Percentiles rank a stretch among this genome's conserved stretches.
phyloP scores from a whole-genome alignment of 495 filamentous ascomycete species.

The Recurvomyces mirabilis region DNA sequence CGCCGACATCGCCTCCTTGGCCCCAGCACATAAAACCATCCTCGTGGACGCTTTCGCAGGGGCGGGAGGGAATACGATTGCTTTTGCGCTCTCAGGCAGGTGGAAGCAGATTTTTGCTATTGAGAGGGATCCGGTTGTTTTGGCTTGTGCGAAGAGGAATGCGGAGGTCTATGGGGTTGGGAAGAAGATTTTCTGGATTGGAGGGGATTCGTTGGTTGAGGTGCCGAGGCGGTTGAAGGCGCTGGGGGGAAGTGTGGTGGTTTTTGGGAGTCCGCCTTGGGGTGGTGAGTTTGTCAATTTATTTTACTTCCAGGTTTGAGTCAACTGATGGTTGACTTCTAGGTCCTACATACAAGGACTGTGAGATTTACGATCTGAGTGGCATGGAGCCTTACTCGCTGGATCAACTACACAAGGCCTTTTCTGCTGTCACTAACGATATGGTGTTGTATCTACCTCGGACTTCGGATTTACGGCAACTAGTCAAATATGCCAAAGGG shows the following conservation, averaged over 20 bases:
- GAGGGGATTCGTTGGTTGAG: slow-evolving; percentile 68
- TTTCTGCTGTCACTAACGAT: slow-evolving; percentile 39
- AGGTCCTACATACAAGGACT: slow-evolving; percentile 68
- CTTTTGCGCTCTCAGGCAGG: slow-evolving; percentile 65
- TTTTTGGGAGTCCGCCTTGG: slow-evolving; percentile 94
- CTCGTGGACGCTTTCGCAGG: slow-evolving; percentile 84
- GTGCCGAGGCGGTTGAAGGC: slow-evolving; percentile 28
- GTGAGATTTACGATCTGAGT: slow-evolving; percentile 70
- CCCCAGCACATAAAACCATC: slow-evolving; percentile 42
- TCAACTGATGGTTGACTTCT: neutral
- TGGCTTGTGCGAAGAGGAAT: slow-evolving; percentile 87
- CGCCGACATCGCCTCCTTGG: slow-evolving; percentile 48
- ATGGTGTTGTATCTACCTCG: slow-evolving; percentile 77
- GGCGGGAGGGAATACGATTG: slow-evolving; percentile 89
- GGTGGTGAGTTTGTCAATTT: slow-evolving; percentile 47
- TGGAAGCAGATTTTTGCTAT: slow-evolving; percentile 80
- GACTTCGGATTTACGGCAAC: slow-evolving; percentile 73
- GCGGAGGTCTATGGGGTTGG: slow-evolving; percentile 75
- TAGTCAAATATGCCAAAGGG: slow-evolving; percentile 48
- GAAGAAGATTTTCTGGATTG: slow-evolving; percentile 70
- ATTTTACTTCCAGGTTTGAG: neutral
- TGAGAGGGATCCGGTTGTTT: slow-evolving; percentile 63
- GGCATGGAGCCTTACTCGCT: slow-evolving; percentile 82
- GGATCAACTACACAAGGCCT: slow-evolving; percentile 47
- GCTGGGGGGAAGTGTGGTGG: slow-evolving; percentile 36